A percentile compares a stretch with the other conserved stretches of the same genome.
These are phyloP conservation scores for Didymella segeticola DNA, from an alignment of 2,329 filamentous ascomycete genomes.

Conservation along the genomic window DNA sequence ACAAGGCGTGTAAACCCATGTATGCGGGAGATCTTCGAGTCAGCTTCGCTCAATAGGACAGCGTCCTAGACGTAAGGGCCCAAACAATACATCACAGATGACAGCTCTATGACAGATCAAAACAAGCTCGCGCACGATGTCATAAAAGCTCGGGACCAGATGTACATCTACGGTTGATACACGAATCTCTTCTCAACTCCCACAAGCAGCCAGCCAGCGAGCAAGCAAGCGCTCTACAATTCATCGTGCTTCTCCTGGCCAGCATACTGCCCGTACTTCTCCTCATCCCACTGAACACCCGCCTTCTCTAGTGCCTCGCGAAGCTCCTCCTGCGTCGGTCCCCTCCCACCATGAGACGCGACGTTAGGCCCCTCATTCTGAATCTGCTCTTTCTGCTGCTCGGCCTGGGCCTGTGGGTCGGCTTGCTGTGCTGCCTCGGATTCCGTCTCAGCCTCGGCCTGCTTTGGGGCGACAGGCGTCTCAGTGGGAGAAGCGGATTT, in stretches of 20 bases:
- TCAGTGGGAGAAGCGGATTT: slow-evolving; percentile 26
- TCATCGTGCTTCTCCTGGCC: slow-evolving; percentile 49
- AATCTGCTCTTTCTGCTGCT: slow-evolving; percentile 38
- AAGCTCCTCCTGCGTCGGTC: slow-evolving; percentile 41
- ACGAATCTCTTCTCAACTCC: too few relatives aligned
- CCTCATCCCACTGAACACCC: slow-evolving; percentile 36
- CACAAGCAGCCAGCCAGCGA: too few relatives aligned
- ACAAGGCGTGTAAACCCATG: too few relatives aligned
- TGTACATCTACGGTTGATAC: too few relatives aligned
- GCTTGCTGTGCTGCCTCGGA: too few relatives aligned
- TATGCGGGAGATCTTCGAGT: too few relatives aligned
- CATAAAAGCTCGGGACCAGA: too few relatives aligned
- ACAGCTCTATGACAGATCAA: too few relatives aligned
- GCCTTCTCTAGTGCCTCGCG: slow-evolving; percentile 42
- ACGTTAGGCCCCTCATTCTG: slow-evolving; percentile 25
- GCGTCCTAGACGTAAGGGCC: too few relatives aligned
- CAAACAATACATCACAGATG: too few relatives aligned
- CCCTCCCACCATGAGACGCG: slow-evolving; percentile 17
- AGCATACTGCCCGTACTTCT: slow-evolving; percentile 33
- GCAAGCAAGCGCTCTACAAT: slow-evolving; percentile 21
- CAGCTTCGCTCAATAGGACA: too few relatives aligned
- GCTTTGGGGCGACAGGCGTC: slow-evolving; percentile 28
- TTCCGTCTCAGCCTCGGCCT: slow-evolving; percentile 45
- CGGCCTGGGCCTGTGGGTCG: slow-evolving; percentile 29
- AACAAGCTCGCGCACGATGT: too few relatives aligned